A percentile compares a stretch with the other conserved stretches of the same genome.
phyloP scores from a whole-genome alignment of 805 yeast genomes.

The Kuraishia capsulata region DNA sequence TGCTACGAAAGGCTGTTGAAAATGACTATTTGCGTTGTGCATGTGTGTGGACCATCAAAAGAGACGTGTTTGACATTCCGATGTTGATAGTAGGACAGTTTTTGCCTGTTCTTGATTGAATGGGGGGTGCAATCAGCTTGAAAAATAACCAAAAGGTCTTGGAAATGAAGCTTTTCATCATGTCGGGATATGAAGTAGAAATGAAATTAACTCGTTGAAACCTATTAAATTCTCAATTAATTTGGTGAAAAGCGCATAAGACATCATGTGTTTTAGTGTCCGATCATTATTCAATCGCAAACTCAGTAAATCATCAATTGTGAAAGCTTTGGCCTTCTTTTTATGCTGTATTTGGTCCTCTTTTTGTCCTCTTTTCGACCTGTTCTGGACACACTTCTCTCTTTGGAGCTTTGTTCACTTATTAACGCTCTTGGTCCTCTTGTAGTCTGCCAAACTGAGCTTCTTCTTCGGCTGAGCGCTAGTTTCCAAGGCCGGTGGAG shows the following conservation, averaged over 20 bases:
- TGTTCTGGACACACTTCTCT: no score
- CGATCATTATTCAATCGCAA: no score
- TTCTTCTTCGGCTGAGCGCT: slow-evolving; percentile 40
- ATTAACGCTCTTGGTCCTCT: slow-evolving; percentile 24
- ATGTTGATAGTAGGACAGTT: slow-evolving; percentile 80
- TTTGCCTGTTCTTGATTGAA: slow-evolving; percentile 44
- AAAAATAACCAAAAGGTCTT: not conserved
- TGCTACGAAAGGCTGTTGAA: slow-evolving; percentile 27
- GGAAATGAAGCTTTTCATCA: not conserved
- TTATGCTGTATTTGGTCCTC: no score
- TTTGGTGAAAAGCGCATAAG: no score
- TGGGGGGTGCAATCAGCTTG: not conserved
- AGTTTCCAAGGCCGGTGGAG: no score
- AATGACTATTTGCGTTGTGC: slow-evolving; percentile 46
- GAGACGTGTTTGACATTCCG: slow-evolving; percentile 79
- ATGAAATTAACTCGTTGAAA: not conserved
- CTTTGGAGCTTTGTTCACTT: no score
- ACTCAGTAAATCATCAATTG: no score
- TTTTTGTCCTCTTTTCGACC: no score
- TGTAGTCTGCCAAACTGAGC: slow-evolving; percentile 68
- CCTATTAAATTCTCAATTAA: no score
- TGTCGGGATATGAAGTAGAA: not conserved
- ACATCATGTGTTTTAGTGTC: no score
- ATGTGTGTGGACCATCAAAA: slow-evolving; percentile 77
- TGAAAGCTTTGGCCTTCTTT: no score